Base-by-base conservation (phyloP, 2,329 filamentous ascomycete species). In the Paecilomyces sp. region DNA sequence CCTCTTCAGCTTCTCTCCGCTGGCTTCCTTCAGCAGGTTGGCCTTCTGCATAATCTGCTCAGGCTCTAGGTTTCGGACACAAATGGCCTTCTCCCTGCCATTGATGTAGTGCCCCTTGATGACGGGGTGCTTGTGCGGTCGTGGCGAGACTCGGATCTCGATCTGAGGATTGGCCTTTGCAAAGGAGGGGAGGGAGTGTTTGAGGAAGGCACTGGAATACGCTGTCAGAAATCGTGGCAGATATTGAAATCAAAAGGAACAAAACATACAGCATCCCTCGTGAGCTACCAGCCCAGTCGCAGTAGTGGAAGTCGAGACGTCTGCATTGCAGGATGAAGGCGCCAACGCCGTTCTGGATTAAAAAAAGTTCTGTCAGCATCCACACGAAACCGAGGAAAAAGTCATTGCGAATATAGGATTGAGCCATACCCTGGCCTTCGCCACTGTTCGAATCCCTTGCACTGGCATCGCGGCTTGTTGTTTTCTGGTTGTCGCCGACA, bases 311-410 rank as follows among this genome's bases (percentile, higher is more conserved):
- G 75, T 96, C 91, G 75, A 99, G 82, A 73, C 88, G 90, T 82
- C 91, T 96, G 86, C 94, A 99, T 81, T 96, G 93, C 60, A 97
- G 85, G 77, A 99, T 91, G 81, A 97, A 97, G 74, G 92, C 90
- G 70, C 93, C 93, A 67, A 97, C 83, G 83, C 94, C 94, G 81
- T 99, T 97, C 92, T 97, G 70, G 5, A 58, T 59, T 9, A 22
- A 22, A 54, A 30, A 7, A 24, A 24, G 55, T 63, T 47, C 65
- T 58, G 31, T 63, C 55, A 65, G 57, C 57, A 56, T 51, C 9
- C 7, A 2, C 28, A 53, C 9, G 6, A 30, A 53, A 25, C 5
- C 12, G 13, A 53, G 2, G 3, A 6, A 8, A 6, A 53, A 25
- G 51, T 6, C 25, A 3, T 30, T 13, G 11, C 6, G 25, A 28